A percentile compares a stretch with the other conserved stretches of the same genome.
These are phyloP conservation scores for Umbelopsis ramanniana DNA, from an alignment of 192 early-diverging fungal genomes.

Conservation along the genomic window DNA sequence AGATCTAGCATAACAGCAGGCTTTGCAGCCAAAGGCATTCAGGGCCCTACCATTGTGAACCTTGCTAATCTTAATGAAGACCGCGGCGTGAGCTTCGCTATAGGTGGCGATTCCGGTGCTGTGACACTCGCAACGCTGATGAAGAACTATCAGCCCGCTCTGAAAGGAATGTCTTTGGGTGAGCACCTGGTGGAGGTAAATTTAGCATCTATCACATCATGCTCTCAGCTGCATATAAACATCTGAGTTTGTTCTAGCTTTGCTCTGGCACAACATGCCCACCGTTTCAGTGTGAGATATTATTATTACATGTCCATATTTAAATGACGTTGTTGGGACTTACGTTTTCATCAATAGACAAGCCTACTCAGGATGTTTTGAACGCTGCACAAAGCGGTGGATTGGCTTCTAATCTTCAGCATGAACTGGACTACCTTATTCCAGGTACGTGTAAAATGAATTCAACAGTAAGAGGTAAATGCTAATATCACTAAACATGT, in stretches of 20 bases:
- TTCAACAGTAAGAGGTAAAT: neutral
- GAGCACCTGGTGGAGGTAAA: slow-evolving; percentile 46
- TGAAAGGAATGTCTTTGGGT: slow-evolving; percentile 47
- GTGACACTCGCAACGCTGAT: slow-evolving; percentile 51
- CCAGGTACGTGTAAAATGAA: slow-evolving; percentile 14
- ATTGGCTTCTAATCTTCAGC: slow-evolving; percentile 45
- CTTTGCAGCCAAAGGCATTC: slow-evolving; percentile 48
- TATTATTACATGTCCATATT: neutral
- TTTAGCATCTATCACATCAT: neutral
- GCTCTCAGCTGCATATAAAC: neutral
- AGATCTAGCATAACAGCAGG: slow-evolving; percentile 55
- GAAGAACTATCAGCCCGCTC: slow-evolving; percentile 38
- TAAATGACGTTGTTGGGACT: neutral
- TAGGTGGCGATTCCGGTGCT: slow-evolving; percentile 52
- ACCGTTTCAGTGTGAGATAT: slow-evolving; percentile 11
- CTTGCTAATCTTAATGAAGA: slow-evolving; percentile 45
- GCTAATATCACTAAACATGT: neutral
- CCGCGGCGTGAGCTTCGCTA: slow-evolving; percentile 55
- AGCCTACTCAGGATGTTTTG: slow-evolving; percentile 28
- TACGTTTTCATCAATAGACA: slow-evolving; percentile 26
- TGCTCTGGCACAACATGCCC: neutral
- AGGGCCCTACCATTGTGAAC: slow-evolving; percentile 21
- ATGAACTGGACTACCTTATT: slow-evolving; percentile 50
- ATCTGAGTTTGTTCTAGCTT: neutral
- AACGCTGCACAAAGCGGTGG: slow-evolving; percentile 62